phyloP scores from a whole-genome alignment of 202 grass and related monocot species.

The Brachypodium distachyon region DNA sequence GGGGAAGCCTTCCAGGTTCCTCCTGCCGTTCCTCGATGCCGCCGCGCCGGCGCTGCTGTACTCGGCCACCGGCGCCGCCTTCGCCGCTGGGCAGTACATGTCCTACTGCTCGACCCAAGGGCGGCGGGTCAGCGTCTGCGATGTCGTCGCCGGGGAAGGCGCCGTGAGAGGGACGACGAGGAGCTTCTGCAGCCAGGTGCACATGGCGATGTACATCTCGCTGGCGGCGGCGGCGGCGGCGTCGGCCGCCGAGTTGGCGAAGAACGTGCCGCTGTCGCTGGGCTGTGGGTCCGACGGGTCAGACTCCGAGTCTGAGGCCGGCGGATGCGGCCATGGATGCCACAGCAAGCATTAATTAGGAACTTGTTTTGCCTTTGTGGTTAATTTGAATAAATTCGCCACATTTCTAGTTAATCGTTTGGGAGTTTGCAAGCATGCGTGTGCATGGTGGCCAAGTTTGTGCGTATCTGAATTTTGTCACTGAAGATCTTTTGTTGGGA shows the following conservation, averaged over 20 bases:
- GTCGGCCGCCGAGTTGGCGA: slow-evolving; percentile 1
- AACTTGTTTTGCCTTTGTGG: no score
- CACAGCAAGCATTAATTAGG: slow-evolving; percentile 28
- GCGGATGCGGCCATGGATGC: slow-evolving; percentile 17
- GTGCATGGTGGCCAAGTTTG: no score
- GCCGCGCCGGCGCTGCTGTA: slow-evolving; percentile 33
- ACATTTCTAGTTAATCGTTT: no score
- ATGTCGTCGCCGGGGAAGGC: not conserved
- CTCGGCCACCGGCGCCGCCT: slow-evolving; percentile 22
- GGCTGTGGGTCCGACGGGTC: not conserved
- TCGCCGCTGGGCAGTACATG: slow-evolving; percentile 17
- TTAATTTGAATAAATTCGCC: no score
- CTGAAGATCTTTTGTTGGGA: no score
- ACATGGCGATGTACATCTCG: slow-evolving; percentile 14
- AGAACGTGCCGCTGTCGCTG: not conserved
- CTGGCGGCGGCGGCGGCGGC: slow-evolving; percentile 1
- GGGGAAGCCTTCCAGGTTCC: not conserved
- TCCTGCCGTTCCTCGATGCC: slow-evolving; percentile 23
- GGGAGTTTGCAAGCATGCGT: no score
- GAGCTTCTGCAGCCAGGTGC: slow-evolving; percentile 43
- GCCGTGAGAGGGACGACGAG: no score
- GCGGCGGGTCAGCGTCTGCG: slow-evolving; percentile 19
- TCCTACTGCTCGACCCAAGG: slow-evolving; percentile 31
- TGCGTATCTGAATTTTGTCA: no score
- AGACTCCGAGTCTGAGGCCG: not conserved